Evolutionary conservation across 169 alveolate species (phyloP).

Genomic region (Eimeria acervulina): DNA sequence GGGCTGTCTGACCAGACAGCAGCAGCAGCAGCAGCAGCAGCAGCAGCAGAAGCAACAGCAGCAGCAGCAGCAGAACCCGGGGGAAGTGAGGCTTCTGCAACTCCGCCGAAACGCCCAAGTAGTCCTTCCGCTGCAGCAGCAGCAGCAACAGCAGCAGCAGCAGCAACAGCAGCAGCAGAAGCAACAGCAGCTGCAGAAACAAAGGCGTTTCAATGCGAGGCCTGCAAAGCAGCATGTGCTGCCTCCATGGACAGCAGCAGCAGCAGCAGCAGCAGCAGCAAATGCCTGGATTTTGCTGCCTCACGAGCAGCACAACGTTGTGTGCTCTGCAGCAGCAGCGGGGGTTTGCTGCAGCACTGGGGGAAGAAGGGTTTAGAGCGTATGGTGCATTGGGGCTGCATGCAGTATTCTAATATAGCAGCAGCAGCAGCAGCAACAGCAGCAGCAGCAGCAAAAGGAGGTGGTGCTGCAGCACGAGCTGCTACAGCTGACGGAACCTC

Average conservation of each 20-base stretch:
- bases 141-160: conserved; percentile 23
- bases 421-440: conserved; percentile 13
- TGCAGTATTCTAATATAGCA: conserved; percentile 1
- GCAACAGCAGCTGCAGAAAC: background rate
- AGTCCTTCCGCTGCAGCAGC: background rate
- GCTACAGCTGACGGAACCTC: background rate
- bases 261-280: too few species aligned
- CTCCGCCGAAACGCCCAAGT: conserved; percentile 21
- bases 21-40: too few species aligned
- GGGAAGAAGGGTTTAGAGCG: background rate
- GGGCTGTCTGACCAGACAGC: conserved; percentile 12
- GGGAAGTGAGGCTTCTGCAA: background rate
- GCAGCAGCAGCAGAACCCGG: too few species aligned
- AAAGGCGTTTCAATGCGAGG: conserved; percentile 5
- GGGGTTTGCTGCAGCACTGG: conserved; percentile 6
- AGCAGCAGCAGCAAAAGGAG: conserved; percentile 11
- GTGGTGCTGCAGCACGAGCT: background rate
- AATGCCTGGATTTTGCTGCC: too few species aligned
- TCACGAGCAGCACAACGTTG: conserved; percentile 27
- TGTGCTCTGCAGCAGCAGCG: conserved; percentile 53
- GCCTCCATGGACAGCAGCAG: background rate
- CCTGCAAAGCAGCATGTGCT: conserved; percentile 27
- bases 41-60: too few species aligned
- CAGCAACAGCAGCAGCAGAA: background rate
- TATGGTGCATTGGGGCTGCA: background rate